Conservation (phyloP, 176 grass and related monocot genomes). For the Coix lacrymajobi region DNA sequence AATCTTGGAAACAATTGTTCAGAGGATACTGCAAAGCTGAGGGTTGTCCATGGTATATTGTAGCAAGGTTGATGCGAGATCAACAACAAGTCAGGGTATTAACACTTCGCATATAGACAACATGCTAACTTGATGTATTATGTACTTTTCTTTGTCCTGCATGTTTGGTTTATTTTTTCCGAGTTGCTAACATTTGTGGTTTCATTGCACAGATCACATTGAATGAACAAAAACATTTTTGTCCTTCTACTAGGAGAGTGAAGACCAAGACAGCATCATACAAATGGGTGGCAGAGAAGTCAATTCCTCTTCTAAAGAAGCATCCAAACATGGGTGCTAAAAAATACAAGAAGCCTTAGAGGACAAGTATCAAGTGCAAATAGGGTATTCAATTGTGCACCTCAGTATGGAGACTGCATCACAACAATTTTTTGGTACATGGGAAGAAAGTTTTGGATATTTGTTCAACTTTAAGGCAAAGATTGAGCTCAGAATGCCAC, state of each 20-base stretch:
- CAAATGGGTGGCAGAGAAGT: background rate
- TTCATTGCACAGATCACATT: background rate
- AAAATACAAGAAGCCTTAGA: background rate
- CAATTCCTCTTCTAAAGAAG: background rate
- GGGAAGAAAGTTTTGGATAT: background rate
- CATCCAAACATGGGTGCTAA: background rate
- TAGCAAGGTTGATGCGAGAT: background rate
- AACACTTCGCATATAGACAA: background rate
- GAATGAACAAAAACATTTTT: background rate
- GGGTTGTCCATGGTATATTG: background rate
- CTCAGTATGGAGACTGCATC: background rate
- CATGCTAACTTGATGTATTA: background rate
- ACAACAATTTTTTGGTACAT: background rate
- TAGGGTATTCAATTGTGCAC: background rate
- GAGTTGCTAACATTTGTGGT: too few species aligned
- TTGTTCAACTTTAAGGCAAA: background rate
- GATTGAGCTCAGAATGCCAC: background rate
- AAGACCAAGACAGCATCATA: background rate
- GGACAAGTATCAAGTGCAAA: background rate
- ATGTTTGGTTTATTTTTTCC: too few species aligned
- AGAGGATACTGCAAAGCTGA: background rate
- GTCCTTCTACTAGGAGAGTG: background rate
- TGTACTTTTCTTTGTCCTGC: background rate
- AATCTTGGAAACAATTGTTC: background rate
- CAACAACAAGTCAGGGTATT: background rate